These are phyloP conservation scores for Persicaria tinctoria DNA, from an alignment of 148 eudicot genomes.

Conservation along the genomic window DNA sequence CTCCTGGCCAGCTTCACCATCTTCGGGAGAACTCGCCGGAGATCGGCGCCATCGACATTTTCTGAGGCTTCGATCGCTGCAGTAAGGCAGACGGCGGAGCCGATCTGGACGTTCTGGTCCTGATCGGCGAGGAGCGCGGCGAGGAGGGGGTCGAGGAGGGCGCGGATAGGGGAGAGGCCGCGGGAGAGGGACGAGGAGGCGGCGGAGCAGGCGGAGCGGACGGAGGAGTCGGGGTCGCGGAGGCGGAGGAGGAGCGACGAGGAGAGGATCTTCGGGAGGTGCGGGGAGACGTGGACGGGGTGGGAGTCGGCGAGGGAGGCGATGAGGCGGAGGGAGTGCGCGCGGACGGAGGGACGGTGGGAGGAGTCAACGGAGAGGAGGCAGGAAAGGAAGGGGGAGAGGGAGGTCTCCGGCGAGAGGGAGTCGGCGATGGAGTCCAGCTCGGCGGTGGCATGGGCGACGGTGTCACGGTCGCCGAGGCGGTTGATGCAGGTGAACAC, in stretches of 20 bases:
- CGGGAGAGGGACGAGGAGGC: constrained; percentile 13
- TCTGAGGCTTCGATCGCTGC: constrained; percentile 37
- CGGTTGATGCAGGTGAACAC: constrained; percentile 41
- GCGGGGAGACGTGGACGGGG: constrained; percentile 30
- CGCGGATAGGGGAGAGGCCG: constrained; percentile 21
- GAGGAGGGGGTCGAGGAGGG: constrained; percentile 26
- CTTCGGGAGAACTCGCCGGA: constrained; percentile 32
- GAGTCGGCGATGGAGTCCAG: constrained; percentile 33
- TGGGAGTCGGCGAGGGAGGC: constrained; percentile 26
- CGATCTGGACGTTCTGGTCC: constrained; percentile 40
- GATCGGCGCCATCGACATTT: constrained; percentile 23
- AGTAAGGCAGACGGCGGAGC: constrained; percentile 39
- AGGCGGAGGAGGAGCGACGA: constrained; percentile 37
- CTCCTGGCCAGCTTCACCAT: constrained; percentile 34
- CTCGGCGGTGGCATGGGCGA: constrained; percentile 35
- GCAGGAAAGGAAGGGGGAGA: constrained; percentile 43
- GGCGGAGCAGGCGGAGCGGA: constrained; percentile 17
- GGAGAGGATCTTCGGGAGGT: constrained; percentile 36
- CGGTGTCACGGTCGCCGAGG: constrained; percentile 62
- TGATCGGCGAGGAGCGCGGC: constrained; percentile 39
- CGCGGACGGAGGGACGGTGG: constrained; percentile 44
- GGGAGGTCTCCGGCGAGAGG: constrained; percentile 22
- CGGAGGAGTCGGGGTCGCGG: constrained; percentile 47
- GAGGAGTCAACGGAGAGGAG: constrained; percentile 39
- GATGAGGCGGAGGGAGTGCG: constrained; percentile 32